Percentiles rank a stretch among this genome's conserved stretches.
phyloP scores from a whole-genome alignment of 345 rosid species.

The rapeseed (Brassica napus) region DNA sequence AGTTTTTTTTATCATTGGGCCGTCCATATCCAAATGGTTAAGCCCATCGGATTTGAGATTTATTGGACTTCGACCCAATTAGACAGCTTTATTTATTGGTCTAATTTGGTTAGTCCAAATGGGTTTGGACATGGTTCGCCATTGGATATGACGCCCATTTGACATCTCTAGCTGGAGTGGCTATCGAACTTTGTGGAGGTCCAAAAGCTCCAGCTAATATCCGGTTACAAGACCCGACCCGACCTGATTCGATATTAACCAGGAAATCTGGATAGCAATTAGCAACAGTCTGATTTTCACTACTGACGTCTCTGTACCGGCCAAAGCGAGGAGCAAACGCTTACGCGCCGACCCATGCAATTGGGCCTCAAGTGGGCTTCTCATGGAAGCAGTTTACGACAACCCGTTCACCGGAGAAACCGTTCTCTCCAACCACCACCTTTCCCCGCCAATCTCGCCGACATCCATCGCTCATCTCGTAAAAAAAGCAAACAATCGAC shows the following conservation, averaged over 20 bases:
- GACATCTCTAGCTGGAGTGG: neutral
- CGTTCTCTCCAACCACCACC: slow-evolving; percentile 43
- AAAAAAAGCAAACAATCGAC: slow-evolving; percentile 23
- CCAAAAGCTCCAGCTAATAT: too few species aligned
- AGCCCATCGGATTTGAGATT: too few species aligned
- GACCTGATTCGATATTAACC: too few species aligned
- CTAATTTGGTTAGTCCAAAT: too few species aligned
- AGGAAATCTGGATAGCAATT: slow-evolving; percentile 41
- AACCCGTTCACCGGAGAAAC: slow-evolving; percentile 77
- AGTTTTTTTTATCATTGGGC: too few species aligned
- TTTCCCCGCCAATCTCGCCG: slow-evolving; percentile 35
- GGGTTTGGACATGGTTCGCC: too few species aligned
- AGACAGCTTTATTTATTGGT: too few species aligned
- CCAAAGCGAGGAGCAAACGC: slow-evolving; percentile 92
- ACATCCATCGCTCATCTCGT: neutral
- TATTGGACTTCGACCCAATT: too few species aligned
- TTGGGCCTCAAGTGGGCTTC: slow-evolving; percentile 79
- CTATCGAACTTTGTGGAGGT: too few species aligned
- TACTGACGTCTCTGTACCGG: slow-evolving; percentile 68
- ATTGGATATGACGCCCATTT: too few species aligned
- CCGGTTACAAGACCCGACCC: too few species aligned
- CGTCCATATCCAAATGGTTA: too few species aligned
- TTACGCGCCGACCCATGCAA: slow-evolving; percentile 72
- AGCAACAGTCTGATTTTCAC: slow-evolving; percentile 30
- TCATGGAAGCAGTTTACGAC: slow-evolving; percentile 45